A percentile compares a stretch with the other conserved stretches of the same genome.
Conservation (phyloP, 1,284 basidiomycete genomes). For the Ceratobasidium sp. region DNA sequence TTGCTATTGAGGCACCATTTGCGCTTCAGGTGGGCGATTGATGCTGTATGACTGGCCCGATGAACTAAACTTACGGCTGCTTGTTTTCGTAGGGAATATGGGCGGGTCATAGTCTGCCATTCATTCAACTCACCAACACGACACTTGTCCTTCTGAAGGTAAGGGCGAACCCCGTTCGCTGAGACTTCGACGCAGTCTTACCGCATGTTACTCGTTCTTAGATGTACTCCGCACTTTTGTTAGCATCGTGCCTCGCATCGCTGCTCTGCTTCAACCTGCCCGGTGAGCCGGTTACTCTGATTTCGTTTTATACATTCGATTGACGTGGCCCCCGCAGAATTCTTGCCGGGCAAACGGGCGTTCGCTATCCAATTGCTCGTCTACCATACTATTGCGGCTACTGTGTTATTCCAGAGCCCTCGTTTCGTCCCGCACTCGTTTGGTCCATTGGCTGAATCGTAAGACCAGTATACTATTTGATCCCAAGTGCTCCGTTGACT, state of each 20-base stretch:
- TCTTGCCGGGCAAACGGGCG: slow-evolving; percentile 82
- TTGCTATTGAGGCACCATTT: slow-evolving; percentile 75
- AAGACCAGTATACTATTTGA: background rate
- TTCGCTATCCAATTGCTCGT: slow-evolving; percentile 75
- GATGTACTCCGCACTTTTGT: slow-evolving; percentile 67
- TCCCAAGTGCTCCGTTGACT: too few relatives aligned
- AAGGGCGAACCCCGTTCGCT: slow-evolving; percentile 31
- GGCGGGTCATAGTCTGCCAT: slow-evolving; percentile 67
- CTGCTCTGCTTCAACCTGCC: slow-evolving; percentile 70
- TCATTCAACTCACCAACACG: slow-evolving; percentile 81
- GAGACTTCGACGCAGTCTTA: slow-evolving; percentile 7
- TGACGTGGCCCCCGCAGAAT: slow-evolving; percentile 56
- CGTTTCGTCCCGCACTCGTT: slow-evolving; percentile 78
- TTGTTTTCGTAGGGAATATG: slow-evolving; percentile 46
- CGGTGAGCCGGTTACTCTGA: slow-evolving; percentile 39
- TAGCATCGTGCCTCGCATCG: slow-evolving; percentile 63
- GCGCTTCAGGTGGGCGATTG: slow-evolving; percentile 32
- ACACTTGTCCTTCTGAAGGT: slow-evolving; percentile 77
- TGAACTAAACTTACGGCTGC: background rate
- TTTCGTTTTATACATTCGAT: slow-evolving; percentile 41
- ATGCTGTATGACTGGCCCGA: background rate
- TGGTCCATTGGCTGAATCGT: slow-evolving; percentile 64
- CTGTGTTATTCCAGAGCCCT: slow-evolving; percentile 74
- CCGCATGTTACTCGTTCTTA: slow-evolving; percentile 45
- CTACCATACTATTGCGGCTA: slow-evolving; percentile 77